Percentiles rank a stretch among this genome's conserved stretches.
These are phyloP conservation scores for Elaeis guineensis DNA, from an alignment of 176 grass and related monocot genomes.

Conservation along the genomic window DNA sequence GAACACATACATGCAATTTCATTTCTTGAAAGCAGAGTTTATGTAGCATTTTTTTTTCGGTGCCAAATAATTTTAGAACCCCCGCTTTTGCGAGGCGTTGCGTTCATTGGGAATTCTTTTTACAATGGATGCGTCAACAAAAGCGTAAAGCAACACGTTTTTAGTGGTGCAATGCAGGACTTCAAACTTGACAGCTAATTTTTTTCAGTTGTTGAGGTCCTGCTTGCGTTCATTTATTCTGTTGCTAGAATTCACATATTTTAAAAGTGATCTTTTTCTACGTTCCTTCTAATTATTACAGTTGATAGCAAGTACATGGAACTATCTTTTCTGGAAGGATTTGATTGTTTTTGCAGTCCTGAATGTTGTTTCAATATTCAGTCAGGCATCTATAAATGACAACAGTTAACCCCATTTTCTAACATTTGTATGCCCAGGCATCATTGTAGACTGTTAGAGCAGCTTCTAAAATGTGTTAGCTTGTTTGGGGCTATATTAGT, in stretches of 20 bases:
- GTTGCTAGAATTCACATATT: background rate
- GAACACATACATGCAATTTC: background rate
- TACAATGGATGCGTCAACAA: slow-evolving; percentile 16
- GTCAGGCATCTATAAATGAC: too few relatives aligned
- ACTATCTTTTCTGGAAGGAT: background rate
- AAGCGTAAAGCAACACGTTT: slow-evolving; percentile 13
- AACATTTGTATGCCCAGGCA: background rate
- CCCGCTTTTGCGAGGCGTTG: slow-evolving; percentile 10
- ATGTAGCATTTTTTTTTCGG: background rate
- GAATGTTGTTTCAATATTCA: too few relatives aligned
- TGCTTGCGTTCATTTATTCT: background rate
- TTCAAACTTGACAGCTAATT: background rate
- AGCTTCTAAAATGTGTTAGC: background rate
- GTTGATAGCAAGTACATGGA: background rate
- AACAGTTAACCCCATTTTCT: too few relatives aligned
- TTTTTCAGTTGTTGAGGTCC: background rate
- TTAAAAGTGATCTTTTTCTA: background rate
- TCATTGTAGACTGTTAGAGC: background rate
- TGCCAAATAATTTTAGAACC: too few relatives aligned
- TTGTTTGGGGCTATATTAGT: background rate
- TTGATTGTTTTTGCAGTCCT: too few relatives aligned
- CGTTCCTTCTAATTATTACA: background rate
- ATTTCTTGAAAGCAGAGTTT: background rate
- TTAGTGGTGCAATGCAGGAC: slow-evolving; percentile 2
- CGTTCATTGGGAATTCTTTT: background rate